Base-by-base conservation (phyloP, 78 protist species). In the Protostelium mycophagum region DNA sequence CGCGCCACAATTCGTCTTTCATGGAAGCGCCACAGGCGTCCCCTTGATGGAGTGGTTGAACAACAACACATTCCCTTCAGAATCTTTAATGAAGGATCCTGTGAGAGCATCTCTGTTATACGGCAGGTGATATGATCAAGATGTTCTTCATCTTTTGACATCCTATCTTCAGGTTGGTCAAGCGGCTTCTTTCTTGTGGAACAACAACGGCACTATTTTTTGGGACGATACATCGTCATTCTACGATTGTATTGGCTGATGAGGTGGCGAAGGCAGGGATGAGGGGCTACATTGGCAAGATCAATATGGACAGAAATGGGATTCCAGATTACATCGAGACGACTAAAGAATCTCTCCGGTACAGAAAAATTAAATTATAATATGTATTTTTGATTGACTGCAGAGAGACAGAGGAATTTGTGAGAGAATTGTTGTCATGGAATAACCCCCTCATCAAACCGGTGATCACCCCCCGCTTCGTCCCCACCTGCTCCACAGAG, bases 261-360 rank as follows among this genome's bases (percentile, higher is more conserved):
- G 35, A 0, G 35, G 31, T 5, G 28, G n/a, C 0, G 38, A 35
- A 0, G 36, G 28, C 0, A 0, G 96, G 96, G 10, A 96, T 88
- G 83, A 86, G 96, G 34, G 96, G 92, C 29, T 25, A 86, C 37
- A 90, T 95, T 1, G 96, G 95, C 63, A 95, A 95, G 87, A 96
- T 95, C 83, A 28, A 1, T 86, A 91, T 94, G 96, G 96, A 94
- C 85, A 38, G 90, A 0, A 89, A 90, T 88, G 1, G 93, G 28
- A 96, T 96, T 1, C 93, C 83, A 1, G n/a, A 88, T 73, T 94
- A 94, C 85, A 0, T 0, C 28, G 96, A 94, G 88, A 0, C 35
- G 31, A 90, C 87, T 1, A 83, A 36, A 34, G 86, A 37, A 34
- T 0, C 88, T 16, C 5, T 51, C 73, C 31, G 16, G 73, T 51